These are phyloP conservation scores for Rosa persica DNA, from an alignment of 306 rosid genomes.

Conservation along the genomic window DNA sequence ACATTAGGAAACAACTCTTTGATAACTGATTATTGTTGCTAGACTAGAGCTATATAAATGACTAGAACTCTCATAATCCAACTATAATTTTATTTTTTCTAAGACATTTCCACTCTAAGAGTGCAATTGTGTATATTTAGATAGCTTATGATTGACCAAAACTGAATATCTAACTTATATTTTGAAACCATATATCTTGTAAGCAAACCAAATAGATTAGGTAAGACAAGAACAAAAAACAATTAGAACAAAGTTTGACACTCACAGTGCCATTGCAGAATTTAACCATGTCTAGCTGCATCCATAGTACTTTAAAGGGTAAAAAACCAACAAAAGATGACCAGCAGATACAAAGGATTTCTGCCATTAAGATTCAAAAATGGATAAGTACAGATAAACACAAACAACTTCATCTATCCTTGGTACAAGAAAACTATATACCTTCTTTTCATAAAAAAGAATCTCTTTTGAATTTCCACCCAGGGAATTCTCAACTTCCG, in stretches of 20 bases:
- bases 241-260: constrained; percentile 24
- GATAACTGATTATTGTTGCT: not conserved
- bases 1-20: not conserved
- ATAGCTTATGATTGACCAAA: not conserved
- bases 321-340: constrained; percentile 74
- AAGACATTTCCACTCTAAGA: not conserved
- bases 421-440: constrained; percentile 26
- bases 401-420: constrained; percentile 11
- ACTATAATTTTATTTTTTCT: not conserved
- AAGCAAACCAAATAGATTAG: constrained; percentile 6
- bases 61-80: not conserved
- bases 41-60: not conserved
- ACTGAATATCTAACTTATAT: not conserved
- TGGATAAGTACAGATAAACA: constrained; percentile 26
- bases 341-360: no score
- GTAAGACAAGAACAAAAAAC: not conserved
- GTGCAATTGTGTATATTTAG: not conserved
- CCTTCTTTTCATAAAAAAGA: constrained; percentile 66
- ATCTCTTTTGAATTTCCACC: constrained; percentile 46
- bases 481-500: constrained; percentile 49
- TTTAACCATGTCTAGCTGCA: constrained; percentile 77
- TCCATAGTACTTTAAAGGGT: constrained; percentile 81
- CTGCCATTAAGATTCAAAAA: constrained; percentile 37
- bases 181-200: not conserved
- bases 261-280: constrained; percentile 86